Evolutionary conservation across 805 yeast genomes (phyloP).

Genomic region (Candida nanaspora): DNA sequence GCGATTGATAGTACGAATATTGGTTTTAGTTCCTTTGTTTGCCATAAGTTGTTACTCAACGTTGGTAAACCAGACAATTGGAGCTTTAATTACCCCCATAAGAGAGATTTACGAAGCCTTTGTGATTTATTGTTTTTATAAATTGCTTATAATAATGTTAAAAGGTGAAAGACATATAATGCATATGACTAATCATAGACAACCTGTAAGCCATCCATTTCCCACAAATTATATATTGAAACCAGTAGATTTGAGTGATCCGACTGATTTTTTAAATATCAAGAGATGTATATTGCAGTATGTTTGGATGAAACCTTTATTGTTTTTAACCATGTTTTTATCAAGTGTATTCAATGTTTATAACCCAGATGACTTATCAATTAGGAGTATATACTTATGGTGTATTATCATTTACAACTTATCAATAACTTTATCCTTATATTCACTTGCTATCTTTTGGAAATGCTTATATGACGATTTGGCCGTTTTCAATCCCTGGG

Average conservation of each 20-base stretch:
- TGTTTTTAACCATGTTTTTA: slow-evolving; percentile 50
- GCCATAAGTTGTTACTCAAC: slow-evolving; percentile 62
- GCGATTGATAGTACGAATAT: slow-evolving; percentile 74
- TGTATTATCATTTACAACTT: slow-evolving; percentile 65
- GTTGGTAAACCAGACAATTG: slow-evolving; percentile 38
- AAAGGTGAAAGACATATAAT: slow-evolving; percentile 83
- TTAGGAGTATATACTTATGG: slow-evolving; percentile 51
- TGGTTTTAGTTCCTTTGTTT: slow-evolving; percentile 74
- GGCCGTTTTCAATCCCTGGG: slow-evolving; percentile 77
- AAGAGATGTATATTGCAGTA: slow-evolving; percentile 88
- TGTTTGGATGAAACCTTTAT: slow-evolving; percentile 87
- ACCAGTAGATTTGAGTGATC: slow-evolving; percentile 78
- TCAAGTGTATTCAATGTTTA: slow-evolving; percentile 43
- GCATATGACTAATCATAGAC: slow-evolving; percentile 53
- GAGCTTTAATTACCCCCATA: slow-evolving; percentile 57
- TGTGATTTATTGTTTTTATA: slow-evolving; percentile 88
- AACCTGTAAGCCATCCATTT: slow-evolving; percentile 64
- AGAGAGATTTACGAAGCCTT: slow-evolving; percentile 94
- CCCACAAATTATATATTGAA: slow-evolving; percentile 41
- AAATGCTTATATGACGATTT: slow-evolving; percentile 75
- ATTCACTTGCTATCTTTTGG: slow-evolving; percentile 89
- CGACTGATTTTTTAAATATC: slow-evolving; percentile 64
- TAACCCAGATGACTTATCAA: slow-evolving; percentile 41
- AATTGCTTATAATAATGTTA: slow-evolving; percentile 69
- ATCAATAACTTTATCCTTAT: slow-evolving; percentile 75